Percentiles rank a stretch among this genome's conserved stretches.
Evolutionary conservation across 306 rosid species (phyloP).

Genomic region (Citrullus mucosospermus): DNA sequence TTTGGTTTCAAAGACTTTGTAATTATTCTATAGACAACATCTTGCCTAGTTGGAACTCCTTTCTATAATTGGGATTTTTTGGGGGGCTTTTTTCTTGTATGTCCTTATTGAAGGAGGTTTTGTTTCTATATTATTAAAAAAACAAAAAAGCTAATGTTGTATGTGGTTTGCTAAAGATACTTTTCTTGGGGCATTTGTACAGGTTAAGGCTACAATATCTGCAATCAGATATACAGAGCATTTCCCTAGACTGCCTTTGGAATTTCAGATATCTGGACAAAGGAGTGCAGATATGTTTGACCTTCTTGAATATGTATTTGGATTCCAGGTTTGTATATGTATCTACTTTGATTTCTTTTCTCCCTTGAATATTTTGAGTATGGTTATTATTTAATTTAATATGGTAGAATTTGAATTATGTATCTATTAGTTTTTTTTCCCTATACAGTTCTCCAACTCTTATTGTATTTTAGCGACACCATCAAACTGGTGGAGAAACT

Average conservation of each 20-base stretch:
- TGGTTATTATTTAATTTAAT: neutral
- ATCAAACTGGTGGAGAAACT: neutral
- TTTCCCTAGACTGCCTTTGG: conserved; percentile 70
- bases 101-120: too few species aligned
- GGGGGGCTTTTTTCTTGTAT: too few species aligned
- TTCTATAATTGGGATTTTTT: too few species aligned
- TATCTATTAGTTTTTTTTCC: neutral
- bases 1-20: too few species aligned
- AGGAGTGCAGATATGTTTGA: conserved; percentile 88
- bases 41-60: too few species aligned
- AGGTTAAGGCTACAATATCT: conserved; percentile 79
- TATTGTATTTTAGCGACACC: conserved; percentile 2
- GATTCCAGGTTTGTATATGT: conserved; percentile 68
- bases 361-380: neutral
- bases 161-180: conserved; percentile 5
- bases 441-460: neutral
- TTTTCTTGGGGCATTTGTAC: conserved; percentile 23
- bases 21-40: too few species aligned
- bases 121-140: too few species aligned
- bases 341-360: neutral
- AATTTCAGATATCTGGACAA: conserved; percentile 48
- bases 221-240: conserved; percentile 69
- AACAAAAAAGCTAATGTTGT: neutral
- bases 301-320: conserved; percentile 77
- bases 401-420: neutral